Base-by-base conservation (phyloP, 106 monocot species). In the Posidonia australis region DNA sequence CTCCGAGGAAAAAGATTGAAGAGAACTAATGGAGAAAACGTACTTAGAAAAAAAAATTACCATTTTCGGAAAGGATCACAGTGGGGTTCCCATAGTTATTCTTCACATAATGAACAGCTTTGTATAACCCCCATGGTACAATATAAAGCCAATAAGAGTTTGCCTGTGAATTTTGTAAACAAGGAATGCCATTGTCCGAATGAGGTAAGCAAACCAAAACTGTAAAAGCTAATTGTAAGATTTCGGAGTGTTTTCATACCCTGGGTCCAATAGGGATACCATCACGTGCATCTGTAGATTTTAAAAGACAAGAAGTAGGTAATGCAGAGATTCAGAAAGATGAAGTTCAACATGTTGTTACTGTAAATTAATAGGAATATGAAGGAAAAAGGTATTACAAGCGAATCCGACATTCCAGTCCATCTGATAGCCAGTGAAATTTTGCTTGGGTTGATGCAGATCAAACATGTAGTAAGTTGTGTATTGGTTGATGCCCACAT, bases 51-150 rank as follows among this genome's bases (percentile, higher is more conserved):
- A 19, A 21, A 60, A 17, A 28, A 13, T 0, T 80, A 87, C 96
- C 96, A 71, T 91, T 98, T 79, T 98, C 96, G 12, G 90, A 78
- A 10, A 98, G 70, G 58, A 98, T 81, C 19, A 98, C 61, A 29
- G 78, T 79, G 21, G 90, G 96, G 62, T 91, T 90, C 21, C 72
- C 74, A 53, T 90, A 98, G 10, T 71, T 66, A 61, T 84, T 78
- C 58, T 90, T 98, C 0, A 90, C 74, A 51, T 90, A 90, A 10
- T 76, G 85, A 44, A 98, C 68, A n/a, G 90, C 80, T 72, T 91
- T 98, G 78, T 87, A 85, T 71, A 98, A 80, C 32, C 96, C 96
- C 90, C 90, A 90, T 65, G 96, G 96, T 20, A 98, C 96, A 47
- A 98, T 90, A 62, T 90, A 90, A 51, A 98, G 87, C 96, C 96